phyloP scores from a whole-genome alignment of 495 filamentous ascomycete genomes.

The Hypoxylon crocopeplum region DNA sequence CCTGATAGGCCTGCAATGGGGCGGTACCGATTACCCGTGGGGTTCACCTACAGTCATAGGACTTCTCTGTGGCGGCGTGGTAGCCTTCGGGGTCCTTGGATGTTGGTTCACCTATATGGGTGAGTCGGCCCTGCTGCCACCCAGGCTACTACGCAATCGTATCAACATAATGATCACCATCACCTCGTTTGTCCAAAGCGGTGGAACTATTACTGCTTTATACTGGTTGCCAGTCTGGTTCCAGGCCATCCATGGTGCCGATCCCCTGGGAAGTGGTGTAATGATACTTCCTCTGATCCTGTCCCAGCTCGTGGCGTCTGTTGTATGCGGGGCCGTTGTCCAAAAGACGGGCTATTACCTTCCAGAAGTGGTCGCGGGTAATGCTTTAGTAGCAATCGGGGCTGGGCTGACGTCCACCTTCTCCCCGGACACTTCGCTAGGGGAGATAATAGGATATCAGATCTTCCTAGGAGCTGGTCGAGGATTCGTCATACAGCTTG shows the following conservation, averaged over 20 bases:
- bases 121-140: slow-evolving; percentile 48
- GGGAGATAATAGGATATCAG: slow-evolving; percentile 66
- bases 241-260: slow-evolving; percentile 61
- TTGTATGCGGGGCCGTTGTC: slow-evolving; percentile 53
- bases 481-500: slow-evolving; percentile 58
- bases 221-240: slow-evolving; percentile 70
- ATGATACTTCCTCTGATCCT: slow-evolving; percentile 61
- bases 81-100: slow-evolving; percentile 46
- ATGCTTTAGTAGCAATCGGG: slow-evolving; percentile 63
- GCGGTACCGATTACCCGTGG: slow-evolving; percentile 57
- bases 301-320: slow-evolving; percentile 54
- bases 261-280: slow-evolving; percentile 58
- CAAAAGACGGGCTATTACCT: slow-evolving; percentile 57
- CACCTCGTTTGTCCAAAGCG: slow-evolving; percentile 31
- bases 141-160: slow-evolving; percentile 32
- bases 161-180: slow-evolving; percentile 40
- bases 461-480: slow-evolving; percentile 60
- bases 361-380: slow-evolving; percentile 54
- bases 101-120: slow-evolving; percentile 55
- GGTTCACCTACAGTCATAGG: slow-evolving; percentile 44
- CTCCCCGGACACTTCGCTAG: slow-evolving; percentile 46
- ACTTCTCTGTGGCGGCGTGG: slow-evolving; percentile 52
- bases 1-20: slow-evolving; percentile 59
- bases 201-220: slow-evolving; percentile 25
- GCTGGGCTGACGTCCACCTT: slow-evolving; percentile 60